Evolutionary conservation across 768 basidiomycete genomes (phyloP), one percentile per base, ranked within the genome.

Genomic region (Pulveroboletus sp.): DNA sequence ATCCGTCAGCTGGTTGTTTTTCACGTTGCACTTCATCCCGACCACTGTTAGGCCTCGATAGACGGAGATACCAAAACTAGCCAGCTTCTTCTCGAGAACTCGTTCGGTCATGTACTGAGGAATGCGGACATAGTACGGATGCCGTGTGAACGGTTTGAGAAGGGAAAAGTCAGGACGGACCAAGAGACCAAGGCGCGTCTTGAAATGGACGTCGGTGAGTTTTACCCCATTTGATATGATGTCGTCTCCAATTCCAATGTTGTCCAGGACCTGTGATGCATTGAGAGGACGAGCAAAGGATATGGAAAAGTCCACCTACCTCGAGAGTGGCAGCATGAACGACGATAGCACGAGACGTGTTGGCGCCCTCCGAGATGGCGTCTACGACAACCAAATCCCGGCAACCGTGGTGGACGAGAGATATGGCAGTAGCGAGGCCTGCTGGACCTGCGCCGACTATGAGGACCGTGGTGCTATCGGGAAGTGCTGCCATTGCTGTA

Each of bases 381-480:
- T 81, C 78, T 7, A 80, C 75, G 11, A 79, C 63, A 13, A 72
- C 54, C 60, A 81, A 55, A 33, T 78, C 72, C 24, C 54, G 61
- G 37, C 70, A 70, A 2, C 74, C 73, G 11, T 76, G 68, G 8
- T 73, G 64, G 14, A 68, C 55, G 3, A 81, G 72, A 18, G 77
- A 72, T 17, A 78, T 54, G 18, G 79, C 78, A 38, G 69, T 55
- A 4, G 76, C 67, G 26, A 81, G 71, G 21, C 79, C 79, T 0
- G 70, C 60, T 9, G 79, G 79, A 15, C 79, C 79, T 14, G 76
- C 76, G 5, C 78, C 79, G 14, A 80, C 73, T 26, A 81, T 69
- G 47, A 21, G 21, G 21, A 21, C 21, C 4, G 21, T 21, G 21
- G 21, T 21, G 21, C 21, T 21, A 21, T 21, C 21, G 21, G 21